Evolutionary conservation across 805 yeast species (phyloP).

Genomic region (Yamadazyma ubonensis): DNA sequence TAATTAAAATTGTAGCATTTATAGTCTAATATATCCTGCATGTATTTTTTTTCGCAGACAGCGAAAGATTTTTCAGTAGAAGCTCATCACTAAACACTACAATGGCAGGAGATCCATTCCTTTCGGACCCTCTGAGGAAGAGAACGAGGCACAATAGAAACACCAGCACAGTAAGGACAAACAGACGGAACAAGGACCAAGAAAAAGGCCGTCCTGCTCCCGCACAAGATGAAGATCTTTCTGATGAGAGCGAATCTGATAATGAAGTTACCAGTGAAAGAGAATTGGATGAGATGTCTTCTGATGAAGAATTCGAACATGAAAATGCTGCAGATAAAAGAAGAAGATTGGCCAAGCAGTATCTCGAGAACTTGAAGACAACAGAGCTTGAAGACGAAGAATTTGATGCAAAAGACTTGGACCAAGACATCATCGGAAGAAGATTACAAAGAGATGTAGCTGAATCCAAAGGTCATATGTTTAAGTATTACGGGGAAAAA

Average conservation of each 20-base stretch:
- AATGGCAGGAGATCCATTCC: constrained; percentile 62
- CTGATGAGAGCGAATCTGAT: constrained; percentile 41
- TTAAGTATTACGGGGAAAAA: constrained; percentile 59
- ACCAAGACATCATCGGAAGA: constrained; percentile 77
- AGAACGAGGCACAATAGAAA: constrained; percentile 38
- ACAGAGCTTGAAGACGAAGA: constrained; percentile 29
- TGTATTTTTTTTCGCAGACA: constrained; percentile 11
- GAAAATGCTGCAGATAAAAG: constrained; percentile 93
- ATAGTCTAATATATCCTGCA: no score
- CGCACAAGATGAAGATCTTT: constrained; percentile 51
- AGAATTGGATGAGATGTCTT: constrained; percentile 45
- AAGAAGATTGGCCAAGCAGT: constrained; percentile 90
- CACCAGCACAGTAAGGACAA: constrained; percentile 16
- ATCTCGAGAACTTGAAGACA: constrained; percentile 71
- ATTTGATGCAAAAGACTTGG: constrained; percentile 89
- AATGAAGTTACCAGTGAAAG: constrained; percentile 40
- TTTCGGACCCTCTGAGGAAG: constrained; percentile 58
- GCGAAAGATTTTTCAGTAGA: constrained; percentile 14
- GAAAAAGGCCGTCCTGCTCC: constrained; percentile 16
- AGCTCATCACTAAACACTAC: constrained; percentile 6
- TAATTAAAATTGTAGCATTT: no score
- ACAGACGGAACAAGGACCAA: background rate
- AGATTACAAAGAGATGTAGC: constrained; percentile 87
- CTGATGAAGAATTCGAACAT: constrained; percentile 69
- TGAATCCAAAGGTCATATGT: constrained; percentile 81